phyloP scores from a whole-genome alignment of 495 filamentous ascomycete species.

The Hypomontagnella monticulosa region DNA sequence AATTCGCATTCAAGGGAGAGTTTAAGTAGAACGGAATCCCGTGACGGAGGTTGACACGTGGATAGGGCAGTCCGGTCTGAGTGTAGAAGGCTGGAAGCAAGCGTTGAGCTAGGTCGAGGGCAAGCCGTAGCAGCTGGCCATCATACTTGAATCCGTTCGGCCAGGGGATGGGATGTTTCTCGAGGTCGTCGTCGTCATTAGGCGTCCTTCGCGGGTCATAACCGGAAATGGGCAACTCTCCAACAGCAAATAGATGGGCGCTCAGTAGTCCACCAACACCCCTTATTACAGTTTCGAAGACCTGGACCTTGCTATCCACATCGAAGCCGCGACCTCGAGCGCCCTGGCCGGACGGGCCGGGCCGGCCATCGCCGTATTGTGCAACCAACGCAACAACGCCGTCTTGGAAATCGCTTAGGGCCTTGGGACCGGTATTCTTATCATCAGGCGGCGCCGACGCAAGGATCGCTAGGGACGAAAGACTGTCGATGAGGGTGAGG shows the following conservation, averaged over 20 bases:
- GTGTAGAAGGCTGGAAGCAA: conserved; percentile 90
- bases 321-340: conserved; percentile 86
- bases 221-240: conserved; percentile 82
- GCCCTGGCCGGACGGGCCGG: conserved; percentile 74
- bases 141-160: conserved; percentile 83
- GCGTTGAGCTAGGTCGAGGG: conserved; percentile 81
- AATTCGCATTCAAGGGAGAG: conserved; percentile 69
- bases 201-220: conserved; percentile 65
- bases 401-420: conserved; percentile 79
- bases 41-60: conserved; percentile 89
- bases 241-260: conserved; percentile 91
- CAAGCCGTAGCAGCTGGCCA: conserved; percentile 86
- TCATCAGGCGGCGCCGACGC: conserved; percentile 70
- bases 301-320: conserved; percentile 95
- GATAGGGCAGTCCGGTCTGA: conserved; percentile 90
- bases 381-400: conserved; percentile 81
- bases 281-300: conserved; percentile 97
- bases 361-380: conserved; percentile 85
- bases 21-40: conserved; percentile 91
- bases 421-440: conserved; percentile 63
- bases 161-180: conserved; percentile 72
- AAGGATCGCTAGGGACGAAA: conserved; percentile 91
- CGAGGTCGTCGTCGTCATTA: conserved; percentile 46
- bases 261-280: conserved; percentile 91
- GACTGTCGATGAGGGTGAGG: conserved; percentile 90